Evolutionary conservation across 2,329 filamentous ascomycete species (phyloP).

Genomic region (Metarhizium sp.): DNA sequence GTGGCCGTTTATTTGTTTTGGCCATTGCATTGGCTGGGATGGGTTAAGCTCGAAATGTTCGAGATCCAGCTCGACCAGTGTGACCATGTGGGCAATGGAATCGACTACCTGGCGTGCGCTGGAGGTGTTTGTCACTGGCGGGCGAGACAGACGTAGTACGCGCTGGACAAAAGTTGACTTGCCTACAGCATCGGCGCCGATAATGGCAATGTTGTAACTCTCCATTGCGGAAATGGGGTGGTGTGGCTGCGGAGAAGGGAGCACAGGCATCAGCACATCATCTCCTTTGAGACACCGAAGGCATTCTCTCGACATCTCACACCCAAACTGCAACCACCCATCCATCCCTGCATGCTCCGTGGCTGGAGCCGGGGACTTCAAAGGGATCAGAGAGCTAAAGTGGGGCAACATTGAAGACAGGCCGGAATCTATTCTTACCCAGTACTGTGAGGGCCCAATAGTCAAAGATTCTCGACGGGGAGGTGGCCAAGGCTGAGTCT

Average conservation of each 20-base stretch:
- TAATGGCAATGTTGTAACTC: slow-evolving; percentile 54
- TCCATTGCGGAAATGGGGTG: slow-evolving; percentile 37
- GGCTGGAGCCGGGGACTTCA: slow-evolving; percentile 1
- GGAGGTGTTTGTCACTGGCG: slow-evolving; percentile 44
- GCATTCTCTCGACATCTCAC: neutral
- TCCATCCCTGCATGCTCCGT: slow-evolving; percentile 2
- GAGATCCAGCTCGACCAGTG: slow-evolving; percentile 55
- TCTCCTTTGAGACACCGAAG: slow-evolving; percentile 1
- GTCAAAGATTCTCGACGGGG: slow-evolving; percentile 41
- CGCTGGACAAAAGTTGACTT: slow-evolving; percentile 61
- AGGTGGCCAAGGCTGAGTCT: slow-evolving; percentile 30
- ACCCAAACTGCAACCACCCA: neutral
- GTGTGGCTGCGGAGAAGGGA: slow-evolving; percentile 16
- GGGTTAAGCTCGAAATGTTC: slow-evolving; percentile 54
- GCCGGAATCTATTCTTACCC: slow-evolving; percentile 22
- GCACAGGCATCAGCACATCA: slow-evolving; percentile 4
- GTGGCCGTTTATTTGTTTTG: slow-evolving; percentile 58
- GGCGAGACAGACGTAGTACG: slow-evolving; percentile 44
- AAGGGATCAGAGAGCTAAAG: neutral
- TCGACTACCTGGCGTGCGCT: slow-evolving; percentile 50
- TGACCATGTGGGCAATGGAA: slow-evolving; percentile 47
- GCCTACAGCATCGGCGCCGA: slow-evolving; percentile 56
- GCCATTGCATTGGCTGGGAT: slow-evolving; percentile 52
- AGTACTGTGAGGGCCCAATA: slow-evolving; percentile 24
- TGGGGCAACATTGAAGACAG: slow-evolving; percentile 2